These are phyloP conservation scores for Mortierella sp. DNA, from an alignment of 371 early-diverging fungal genomes.

Conservation along the genomic window DNA sequence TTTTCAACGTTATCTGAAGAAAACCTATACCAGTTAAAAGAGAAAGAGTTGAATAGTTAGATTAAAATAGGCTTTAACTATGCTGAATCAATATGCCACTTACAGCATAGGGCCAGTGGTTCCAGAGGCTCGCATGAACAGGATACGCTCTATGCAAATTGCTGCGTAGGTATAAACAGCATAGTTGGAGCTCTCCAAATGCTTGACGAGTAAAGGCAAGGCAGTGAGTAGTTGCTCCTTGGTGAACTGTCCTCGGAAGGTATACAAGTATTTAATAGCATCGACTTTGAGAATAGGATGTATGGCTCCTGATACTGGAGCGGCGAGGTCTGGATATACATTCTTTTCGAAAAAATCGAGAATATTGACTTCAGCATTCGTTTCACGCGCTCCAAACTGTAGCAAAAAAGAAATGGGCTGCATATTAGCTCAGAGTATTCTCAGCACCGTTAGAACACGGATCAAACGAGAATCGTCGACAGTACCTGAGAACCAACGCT, in stretches of 20 bases:
- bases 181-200: constrained; percentile 82
- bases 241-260: constrained; percentile 92
- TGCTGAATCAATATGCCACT: not conserved
- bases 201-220: constrained; percentile 84
- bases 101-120: constrained; percentile 67
- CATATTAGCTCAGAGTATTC: not conserved
- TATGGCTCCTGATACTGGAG: constrained; percentile 74
- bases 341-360: constrained; percentile 86
- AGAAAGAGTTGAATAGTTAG: not conserved
- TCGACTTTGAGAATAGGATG: constrained; percentile 94
- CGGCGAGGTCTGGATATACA: constrained; percentile 86
- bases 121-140: constrained; percentile 83
- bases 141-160: constrained; percentile 90
- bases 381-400: constrained; percentile 83
- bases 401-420: not conserved
- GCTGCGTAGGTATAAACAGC: constrained; percentile 96
- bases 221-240: constrained; percentile 83
- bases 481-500: constrained; percentile 67
- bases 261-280: constrained; percentile 92
- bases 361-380: constrained; percentile 84
- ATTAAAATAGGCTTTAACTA: no score
- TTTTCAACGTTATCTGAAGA: constrained; percentile 78
- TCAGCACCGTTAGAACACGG: not conserved
- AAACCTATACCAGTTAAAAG: constrained; percentile 62
- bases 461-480: not conserved